These are phyloP conservation scores for Priceomyces castillae DNA, from an alignment of 805 yeast genomes.

Conservation along the genomic window DNA sequence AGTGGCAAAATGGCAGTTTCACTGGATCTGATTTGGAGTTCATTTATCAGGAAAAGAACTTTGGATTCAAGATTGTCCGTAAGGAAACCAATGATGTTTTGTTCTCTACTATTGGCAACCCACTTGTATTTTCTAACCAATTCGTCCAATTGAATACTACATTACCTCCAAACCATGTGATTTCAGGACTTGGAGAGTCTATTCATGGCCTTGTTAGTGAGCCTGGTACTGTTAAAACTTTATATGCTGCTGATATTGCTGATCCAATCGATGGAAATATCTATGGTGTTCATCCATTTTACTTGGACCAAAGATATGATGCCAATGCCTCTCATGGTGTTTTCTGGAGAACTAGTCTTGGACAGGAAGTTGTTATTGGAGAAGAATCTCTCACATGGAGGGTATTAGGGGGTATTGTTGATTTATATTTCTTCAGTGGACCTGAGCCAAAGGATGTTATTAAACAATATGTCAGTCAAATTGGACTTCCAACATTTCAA, in stretches of 20 bases:
- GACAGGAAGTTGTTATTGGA: slow-evolving; percentile 26
- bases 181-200: slow-evolving; percentile 32
- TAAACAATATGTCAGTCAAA: slow-evolving; percentile 18
- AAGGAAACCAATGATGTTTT: slow-evolving; percentile 20
- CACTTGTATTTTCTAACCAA: slow-evolving; percentile 30
- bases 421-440: slow-evolving; percentile 23
- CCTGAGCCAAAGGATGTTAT: slow-evolving; percentile 23
- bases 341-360: slow-evolving; percentile 27
- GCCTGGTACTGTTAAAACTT: slow-evolving; percentile 27
- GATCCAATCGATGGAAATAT: slow-evolving; percentile 26
- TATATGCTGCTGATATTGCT: slow-evolving; percentile 27
- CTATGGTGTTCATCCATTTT: slow-evolving; percentile 32
- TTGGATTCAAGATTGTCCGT: slow-evolving; percentile 18
- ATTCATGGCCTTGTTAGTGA: slow-evolving; percentile 23
- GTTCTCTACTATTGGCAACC: slow-evolving; percentile 27
- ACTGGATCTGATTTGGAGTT: slow-evolving; percentile 17
- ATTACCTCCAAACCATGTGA: slow-evolving; percentile 22
- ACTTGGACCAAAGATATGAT: slow-evolving; percentile 25
- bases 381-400: slow-evolving; percentile 27
- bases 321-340: slow-evolving; percentile 27
- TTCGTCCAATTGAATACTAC: slow-evolving; percentile 28
- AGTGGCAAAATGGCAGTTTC: slow-evolving; percentile 6
- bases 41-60: slow-evolving; percentile 10
- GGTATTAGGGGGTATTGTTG: slow-evolving; percentile 26
- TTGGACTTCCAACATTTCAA: slow-evolving; percentile 23